These are phyloP conservation scores for Zygosaccharomyces kombuchaensis DNA, from an alignment of 805 yeast species.

Conservation along the genomic window DNA sequence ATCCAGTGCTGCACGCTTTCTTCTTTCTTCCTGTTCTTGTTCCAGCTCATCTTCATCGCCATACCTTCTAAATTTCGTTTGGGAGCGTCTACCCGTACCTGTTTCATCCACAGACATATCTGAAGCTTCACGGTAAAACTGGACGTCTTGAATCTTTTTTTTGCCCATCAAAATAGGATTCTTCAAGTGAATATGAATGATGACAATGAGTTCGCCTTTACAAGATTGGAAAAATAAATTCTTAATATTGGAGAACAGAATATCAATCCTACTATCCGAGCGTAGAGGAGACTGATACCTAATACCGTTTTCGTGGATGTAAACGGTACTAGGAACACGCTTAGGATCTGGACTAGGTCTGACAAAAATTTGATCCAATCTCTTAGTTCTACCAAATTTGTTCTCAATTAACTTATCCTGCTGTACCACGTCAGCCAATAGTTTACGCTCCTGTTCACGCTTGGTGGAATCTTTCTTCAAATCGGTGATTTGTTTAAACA, in stretches of 20 bases:
- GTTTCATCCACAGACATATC: conserved; percentile 97
- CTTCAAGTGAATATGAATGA: conserved; percentile 88
- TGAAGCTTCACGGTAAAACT: conserved; percentile 93
- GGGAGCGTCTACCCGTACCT: conserved; percentile 83
- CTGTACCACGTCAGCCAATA: conserved; percentile 87
- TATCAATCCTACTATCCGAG: conserved; percentile 81
- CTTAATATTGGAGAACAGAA: conserved; percentile 83
- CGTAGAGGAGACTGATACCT: conserved; percentile 85
- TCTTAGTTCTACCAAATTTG: conserved; percentile 76
- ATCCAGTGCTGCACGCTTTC: conserved; percentile 84
- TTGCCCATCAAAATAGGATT: conserved; percentile 94
- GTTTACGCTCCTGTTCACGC: conserved; percentile 85
- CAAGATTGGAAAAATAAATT: conserved; percentile 95
- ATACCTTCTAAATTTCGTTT: conserved; percentile 65
- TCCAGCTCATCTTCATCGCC: conserved; percentile 98
- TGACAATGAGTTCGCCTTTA: conserved; percentile 87
- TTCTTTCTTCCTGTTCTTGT: conserved; percentile 97
- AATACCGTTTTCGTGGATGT: conserved; percentile 93
- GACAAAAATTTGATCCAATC: conserved; percentile 82
- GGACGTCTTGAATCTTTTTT: conserved; percentile 91
- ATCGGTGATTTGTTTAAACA: conserved; percentile 83
- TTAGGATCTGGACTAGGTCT: conserved; percentile 98
- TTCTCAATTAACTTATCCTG: conserved; percentile 85
- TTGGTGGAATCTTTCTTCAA: conserved; percentile 88
- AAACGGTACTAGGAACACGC: conserved; percentile 84